Base-by-base conservation (phyloP, 805 yeast species). In the Kluyveromyces siamensis region DNA sequence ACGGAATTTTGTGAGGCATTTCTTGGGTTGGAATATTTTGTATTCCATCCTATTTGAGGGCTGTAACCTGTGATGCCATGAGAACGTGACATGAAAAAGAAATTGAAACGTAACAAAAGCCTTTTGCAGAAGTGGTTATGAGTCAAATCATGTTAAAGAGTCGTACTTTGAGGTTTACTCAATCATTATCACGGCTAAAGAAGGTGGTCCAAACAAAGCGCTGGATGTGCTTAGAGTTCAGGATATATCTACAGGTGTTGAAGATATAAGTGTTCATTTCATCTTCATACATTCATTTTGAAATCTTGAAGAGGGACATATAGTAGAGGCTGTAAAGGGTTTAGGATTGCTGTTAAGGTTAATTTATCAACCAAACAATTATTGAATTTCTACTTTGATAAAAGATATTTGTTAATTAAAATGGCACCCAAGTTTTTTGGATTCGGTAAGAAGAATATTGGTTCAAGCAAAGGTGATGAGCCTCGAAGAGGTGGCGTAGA, bases 351-450 rank as follows among this genome's bases (percentile, higher is more conserved):
- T 41, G 3, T 30, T 11, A 30, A 10, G 7, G 14, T 30, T 7
- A 11, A 4, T 11, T 30, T 30, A 13, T 30, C 14, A 30, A 7
- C 11, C 11, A 30, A 8, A 13, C 7, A 30, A 13, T 7, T 8
- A 7, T 30, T 30, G 8, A 13, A 7, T 11, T 4, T 2, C 3
- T 30, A 30, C 11, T 30, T 21, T 21, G 6, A 30, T 30, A 30
- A 8, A 13, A 30, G 3, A 8, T 16, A 5, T 44, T 44, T 35
- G 40, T n/a, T 2, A 21, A n/a, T 10, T 27, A 18, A 37, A n/a
- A 52, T 52, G 55, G 52, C 46, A 16, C 44, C 41, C 37, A 52
- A 47, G 46, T 18, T 52, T 14, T 47, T 52, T 18, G 50, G 50
- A 10, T 36, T 49, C 11, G 49, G 52, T 13, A 41, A 45, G 38